These are phyloP conservation scores for Harringtonia aguacate DNA, from an alignment of 2,329 filamentous ascomycete genomes.

Conservation along the genomic window DNA sequence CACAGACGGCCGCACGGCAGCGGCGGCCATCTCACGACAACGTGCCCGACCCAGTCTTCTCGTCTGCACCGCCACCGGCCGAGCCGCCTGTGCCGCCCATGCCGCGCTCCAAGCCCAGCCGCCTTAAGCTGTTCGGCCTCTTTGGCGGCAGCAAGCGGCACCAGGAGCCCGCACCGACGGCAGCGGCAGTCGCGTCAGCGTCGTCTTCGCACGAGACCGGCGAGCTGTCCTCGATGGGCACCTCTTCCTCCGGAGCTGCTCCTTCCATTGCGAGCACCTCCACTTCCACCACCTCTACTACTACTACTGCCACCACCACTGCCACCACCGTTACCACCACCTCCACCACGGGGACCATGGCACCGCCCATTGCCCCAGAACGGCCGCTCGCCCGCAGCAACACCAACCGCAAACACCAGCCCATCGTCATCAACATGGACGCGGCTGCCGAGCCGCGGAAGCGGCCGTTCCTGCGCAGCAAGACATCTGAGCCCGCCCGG, in stretches of 20 bases:
- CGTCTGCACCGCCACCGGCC: not conserved
- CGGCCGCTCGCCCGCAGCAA: slow-evolving; percentile 9
- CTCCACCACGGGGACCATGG: slow-evolving; percentile 9
- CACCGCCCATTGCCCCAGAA: slow-evolving; percentile 6
- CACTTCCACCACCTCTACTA: slow-evolving; percentile 1
- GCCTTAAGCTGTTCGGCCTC: slow-evolving; percentile 48
- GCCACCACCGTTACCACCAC: not conserved
- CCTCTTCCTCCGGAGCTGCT: no score
- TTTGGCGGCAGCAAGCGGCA: slow-evolving; percentile 36
- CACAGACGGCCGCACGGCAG: no score
- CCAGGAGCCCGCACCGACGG: slow-evolving; percentile 15
- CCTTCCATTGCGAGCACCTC: not conserved
- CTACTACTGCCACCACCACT: slow-evolving; percentile 8
- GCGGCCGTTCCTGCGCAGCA: slow-evolving; percentile 11
- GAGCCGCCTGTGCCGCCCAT: slow-evolving; percentile 4
- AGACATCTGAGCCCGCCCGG: slow-evolving; percentile 13
- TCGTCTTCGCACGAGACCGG: not conserved
- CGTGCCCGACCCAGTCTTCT: no score
- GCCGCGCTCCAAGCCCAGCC: slow-evolving; percentile 38
- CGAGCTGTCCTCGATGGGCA: not conserved
- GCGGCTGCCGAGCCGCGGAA: not conserved
- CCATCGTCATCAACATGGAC: slow-evolving; percentile 1
- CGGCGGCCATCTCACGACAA: no score
- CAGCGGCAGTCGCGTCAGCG: slow-evolving; percentile 3
- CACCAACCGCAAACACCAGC: slow-evolving; percentile 6